A percentile compares a stretch with the other conserved stretches of the same genome.
phyloP scores from a whole-genome alignment of 768 basidiomycete species.

The Rossbeevera mucosa region DNA sequence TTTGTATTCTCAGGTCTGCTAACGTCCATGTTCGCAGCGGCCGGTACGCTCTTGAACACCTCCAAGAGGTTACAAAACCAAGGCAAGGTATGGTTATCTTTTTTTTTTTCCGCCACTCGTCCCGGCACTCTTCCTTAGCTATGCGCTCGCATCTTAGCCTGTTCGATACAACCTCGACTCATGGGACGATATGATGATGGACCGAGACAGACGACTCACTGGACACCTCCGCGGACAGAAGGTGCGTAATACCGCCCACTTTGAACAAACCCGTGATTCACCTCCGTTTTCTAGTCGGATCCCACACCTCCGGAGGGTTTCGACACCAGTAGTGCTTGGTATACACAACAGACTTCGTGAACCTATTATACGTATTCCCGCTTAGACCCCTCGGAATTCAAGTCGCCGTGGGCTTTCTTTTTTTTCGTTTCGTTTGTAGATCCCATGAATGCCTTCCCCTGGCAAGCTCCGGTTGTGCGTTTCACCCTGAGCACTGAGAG shows the following conservation, averaged over 20 bases:
- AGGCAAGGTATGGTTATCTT: conserved; percentile 79
- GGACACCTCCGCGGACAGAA: conserved; percentile 83
- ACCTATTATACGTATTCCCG: conserved; percentile 18
- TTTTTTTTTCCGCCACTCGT: neutral
- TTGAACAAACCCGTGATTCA: too few relatives aligned
- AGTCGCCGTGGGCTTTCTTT: neutral
- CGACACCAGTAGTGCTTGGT: conserved; percentile 71
- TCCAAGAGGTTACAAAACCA: conserved; percentile 81
- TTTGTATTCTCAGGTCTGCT: conserved; percentile 56
- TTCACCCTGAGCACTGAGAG: neutral
- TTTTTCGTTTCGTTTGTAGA: neutral
- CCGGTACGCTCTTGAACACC: conserved; percentile 80
- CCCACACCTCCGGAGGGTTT: conserved; percentile 65
- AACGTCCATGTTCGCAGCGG: conserved; percentile 83
- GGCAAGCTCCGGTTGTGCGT: neutral
- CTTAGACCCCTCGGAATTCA: conserved; percentile 9
- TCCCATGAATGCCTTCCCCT: neutral
- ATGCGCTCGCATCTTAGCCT: conserved; percentile 44
- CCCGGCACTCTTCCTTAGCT: neutral
- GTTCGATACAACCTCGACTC: conserved; percentile 79
- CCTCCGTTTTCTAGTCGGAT: conserved; percentile 49
- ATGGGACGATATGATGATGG: conserved; percentile 98
- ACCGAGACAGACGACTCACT: conserved; percentile 81
- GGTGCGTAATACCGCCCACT: too few relatives aligned
- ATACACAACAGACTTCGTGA: conserved; percentile 51